These are phyloP conservation scores for Ceratobasidium sp. DNA, from an alignment of 1,284 basidiomycete species.

Conservation along the genomic window DNA sequence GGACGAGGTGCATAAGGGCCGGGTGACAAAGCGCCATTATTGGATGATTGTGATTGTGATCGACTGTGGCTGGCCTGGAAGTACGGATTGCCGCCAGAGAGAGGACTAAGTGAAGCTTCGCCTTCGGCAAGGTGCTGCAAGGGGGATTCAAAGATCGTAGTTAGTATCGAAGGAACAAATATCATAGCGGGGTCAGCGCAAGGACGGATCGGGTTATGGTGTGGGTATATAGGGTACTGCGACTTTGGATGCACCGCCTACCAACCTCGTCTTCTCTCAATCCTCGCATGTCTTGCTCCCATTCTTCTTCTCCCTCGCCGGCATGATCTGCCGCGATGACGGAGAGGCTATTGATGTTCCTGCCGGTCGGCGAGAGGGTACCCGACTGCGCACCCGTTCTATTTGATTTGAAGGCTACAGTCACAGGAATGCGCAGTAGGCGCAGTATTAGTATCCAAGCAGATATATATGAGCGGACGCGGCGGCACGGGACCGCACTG, in stretches of 20 bases:
- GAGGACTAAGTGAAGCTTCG: conserved; percentile 60
- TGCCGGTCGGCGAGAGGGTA: conserved; percentile 68
- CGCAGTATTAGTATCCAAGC: conserved; percentile 49
- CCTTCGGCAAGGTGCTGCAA: conserved; percentile 24
- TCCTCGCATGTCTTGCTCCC: conserved; percentile 74
- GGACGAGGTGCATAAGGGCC: conserved; percentile 55
- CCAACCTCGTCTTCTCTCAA: conserved; percentile 53
- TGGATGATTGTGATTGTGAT: conserved; percentile 69
- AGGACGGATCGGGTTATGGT: conserved; percentile 6
- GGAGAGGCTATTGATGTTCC: conserved; percentile 76
- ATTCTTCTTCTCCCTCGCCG: conserved; percentile 80
- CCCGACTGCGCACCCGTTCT: conserved; percentile 65
- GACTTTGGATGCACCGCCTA: conserved; percentile 28
- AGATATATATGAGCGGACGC: conserved; percentile 49
- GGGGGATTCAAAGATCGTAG: conserved; percentile 44
- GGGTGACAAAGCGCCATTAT: conserved; percentile 62
- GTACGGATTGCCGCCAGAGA: conserved; percentile 63
- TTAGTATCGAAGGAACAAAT: conserved; percentile 37
- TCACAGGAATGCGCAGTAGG: conserved; percentile 47
- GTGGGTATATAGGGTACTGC: conserved; percentile 10
- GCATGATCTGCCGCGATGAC: conserved; percentile 67
- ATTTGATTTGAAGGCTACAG: conserved; percentile 58
- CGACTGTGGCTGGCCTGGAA: conserved; percentile 56
- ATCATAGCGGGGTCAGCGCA: conserved; percentile 26
- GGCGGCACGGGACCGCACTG: conserved; percentile 52